Evolutionary conservation across 2,329 filamentous ascomycete genomes (phyloP).

Genomic region (Beauveria varroae): DNA sequence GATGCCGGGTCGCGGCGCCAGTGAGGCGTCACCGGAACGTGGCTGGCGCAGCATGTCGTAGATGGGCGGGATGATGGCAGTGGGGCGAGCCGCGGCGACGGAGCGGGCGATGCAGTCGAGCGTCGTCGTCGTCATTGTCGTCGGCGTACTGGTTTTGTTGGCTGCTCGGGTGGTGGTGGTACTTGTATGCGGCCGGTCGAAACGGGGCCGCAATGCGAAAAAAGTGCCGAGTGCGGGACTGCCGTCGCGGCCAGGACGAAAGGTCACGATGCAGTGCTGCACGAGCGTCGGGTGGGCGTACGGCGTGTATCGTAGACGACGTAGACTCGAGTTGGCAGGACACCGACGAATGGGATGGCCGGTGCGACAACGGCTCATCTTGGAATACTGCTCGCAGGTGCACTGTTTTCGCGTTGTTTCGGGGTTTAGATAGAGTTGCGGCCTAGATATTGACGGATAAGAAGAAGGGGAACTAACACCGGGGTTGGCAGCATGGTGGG

Average conservation of each 20-base stretch:
- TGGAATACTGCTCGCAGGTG: background rate
- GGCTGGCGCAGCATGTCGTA: background rate
- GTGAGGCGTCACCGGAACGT: background rate
- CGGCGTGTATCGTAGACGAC: background rate
- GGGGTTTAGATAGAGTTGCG: no score
- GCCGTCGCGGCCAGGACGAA: conserved; percentile 2
- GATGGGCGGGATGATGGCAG: background rate
- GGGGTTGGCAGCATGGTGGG: background rate
- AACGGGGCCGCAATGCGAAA: background rate
- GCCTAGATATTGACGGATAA: background rate
- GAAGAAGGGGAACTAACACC: background rate
- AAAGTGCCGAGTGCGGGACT: conserved; percentile 5
- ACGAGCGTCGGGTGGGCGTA: background rate
- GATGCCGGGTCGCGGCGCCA: background rate
- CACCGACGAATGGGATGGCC: conserved; percentile 6
- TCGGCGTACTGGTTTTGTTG: background rate
- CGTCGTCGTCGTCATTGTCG: background rate
- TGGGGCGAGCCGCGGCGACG: background rate
- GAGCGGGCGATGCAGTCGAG: conserved; percentile 4
- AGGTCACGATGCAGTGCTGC: conserved; percentile 7
- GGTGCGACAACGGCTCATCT: background rate
- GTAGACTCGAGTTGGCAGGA: background rate
- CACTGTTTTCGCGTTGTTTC: background rate
- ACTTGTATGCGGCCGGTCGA: background rate
- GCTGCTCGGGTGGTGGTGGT: background rate